A percentile compares a stretch with the other conserved stretches of the same genome.
Conservation (phyloP, 2,329 filamentous ascomycete genomes). For the Lasiodiplodia sp. region DNA sequence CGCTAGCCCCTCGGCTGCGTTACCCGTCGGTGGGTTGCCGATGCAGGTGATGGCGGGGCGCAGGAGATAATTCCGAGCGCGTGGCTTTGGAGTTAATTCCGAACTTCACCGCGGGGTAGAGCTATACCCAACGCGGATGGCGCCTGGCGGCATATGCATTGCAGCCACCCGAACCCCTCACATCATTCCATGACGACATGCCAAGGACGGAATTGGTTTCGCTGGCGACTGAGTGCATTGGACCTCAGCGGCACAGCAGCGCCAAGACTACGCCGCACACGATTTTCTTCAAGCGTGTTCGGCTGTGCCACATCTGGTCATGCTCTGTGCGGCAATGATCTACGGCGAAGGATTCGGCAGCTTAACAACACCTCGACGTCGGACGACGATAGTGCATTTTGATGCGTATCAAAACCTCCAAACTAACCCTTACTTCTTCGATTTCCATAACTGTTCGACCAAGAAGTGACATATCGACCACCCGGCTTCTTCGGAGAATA, state of each 20-base stretch:
- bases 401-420: neutral
- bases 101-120: neutral
- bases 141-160: neutral
- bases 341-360: no score
- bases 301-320: no score
- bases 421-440: neutral
- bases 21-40: no score
- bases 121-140: neutral
- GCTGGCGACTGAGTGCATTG: neutral
- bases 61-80: neutral
- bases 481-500: neutral
- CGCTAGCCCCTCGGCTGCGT: no score
- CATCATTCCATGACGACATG: neutral
- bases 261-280: no score
- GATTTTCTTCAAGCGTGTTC: no score
- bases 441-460: neutral
- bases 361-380: no score
- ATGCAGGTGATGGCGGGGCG: neutral
- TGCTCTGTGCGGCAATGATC: no score
- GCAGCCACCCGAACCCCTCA: neutral
- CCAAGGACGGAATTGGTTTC: neutral
- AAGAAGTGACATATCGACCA: neutral
- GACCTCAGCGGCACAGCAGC: neutral
- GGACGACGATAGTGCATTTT: no score
- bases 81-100: neutral